Evolutionary conservation across 768 basidiomycete genomes (phyloP).

Genomic region (Rhizopogon vinicolor): DNA sequence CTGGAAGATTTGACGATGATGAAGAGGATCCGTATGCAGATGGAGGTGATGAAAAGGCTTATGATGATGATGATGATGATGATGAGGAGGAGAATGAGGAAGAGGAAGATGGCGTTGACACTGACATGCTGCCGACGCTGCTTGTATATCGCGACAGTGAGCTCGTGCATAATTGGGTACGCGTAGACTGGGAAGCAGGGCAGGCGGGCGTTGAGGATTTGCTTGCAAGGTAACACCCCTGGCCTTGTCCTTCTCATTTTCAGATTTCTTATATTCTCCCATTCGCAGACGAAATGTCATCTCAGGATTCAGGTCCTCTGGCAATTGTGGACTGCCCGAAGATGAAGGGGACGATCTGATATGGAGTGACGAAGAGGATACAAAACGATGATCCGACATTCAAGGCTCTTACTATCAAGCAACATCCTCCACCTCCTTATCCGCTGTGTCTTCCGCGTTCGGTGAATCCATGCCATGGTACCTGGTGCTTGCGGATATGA

Average conservation of each 20-base stretch:
- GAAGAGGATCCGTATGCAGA: constrained; percentile 47
- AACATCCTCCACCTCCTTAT: neutral
- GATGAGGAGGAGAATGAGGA: constrained; percentile 33
- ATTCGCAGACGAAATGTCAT: constrained; percentile 23
- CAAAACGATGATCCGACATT: neutral
- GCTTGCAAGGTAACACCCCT: constrained; percentile 44
- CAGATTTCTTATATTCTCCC: neutral
- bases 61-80: constrained; percentile 29
- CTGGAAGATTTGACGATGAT: constrained; percentile 25
- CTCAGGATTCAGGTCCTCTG: constrained; percentile 6
- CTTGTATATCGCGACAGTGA: constrained; percentile 77
- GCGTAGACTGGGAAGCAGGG: constrained; percentile 84
- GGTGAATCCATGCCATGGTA: neutral
- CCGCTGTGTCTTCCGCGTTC: neutral
- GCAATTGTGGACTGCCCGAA: constrained; percentile 43
- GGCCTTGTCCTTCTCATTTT: neutral
- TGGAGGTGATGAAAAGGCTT: constrained; percentile 23
- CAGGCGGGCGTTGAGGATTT: constrained; percentile 63
- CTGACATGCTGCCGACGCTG: constrained; percentile 76
- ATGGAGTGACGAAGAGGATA: constrained; percentile 49
- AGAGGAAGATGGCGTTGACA: constrained; percentile 63
- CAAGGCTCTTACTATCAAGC: neutral
- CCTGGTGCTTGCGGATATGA: no score
- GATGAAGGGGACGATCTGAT: constrained; percentile 51
- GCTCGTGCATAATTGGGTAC: constrained; percentile 85